Evolutionary conservation across 352 stramenopile species (phyloP), one percentile per base, ranked within the genome.

Genomic region (Globisporangium abappressorium): DNA sequence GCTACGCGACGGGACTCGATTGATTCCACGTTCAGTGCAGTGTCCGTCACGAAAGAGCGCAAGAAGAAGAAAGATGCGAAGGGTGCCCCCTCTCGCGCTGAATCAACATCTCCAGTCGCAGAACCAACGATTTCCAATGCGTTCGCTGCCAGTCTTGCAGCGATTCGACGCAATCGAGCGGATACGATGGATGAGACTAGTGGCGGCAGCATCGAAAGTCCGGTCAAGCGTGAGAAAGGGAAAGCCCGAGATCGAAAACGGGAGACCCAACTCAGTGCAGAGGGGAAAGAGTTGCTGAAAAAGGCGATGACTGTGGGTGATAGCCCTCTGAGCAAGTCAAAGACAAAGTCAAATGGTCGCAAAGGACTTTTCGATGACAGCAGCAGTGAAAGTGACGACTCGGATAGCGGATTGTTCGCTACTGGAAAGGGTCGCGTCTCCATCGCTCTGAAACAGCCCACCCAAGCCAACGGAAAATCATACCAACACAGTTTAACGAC

Each of bases 341-440:
- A 74, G 24, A 77, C 78, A 15, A 15, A 66, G 15, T 71, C 70
- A 60, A 53, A 78, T 7, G 80, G 81, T 57, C 79, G 85, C 2
- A 90, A 79, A 56, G 85, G 85, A 5, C 68, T 95, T 1, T 95
- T 95, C 71, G 87, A 95, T 68, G 87, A 92, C 41, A 95, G 85
- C 59, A 87, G 75, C 73, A 87, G 79, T 43, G 68, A 73, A 22
- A 70, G 64, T 24, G 78, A 85, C 34, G 78, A 84, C 56, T 83
- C 73, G 0, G 79, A 89, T 30, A 70, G 60, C 28, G 84, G 78
- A 0, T 58, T 92, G 14, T 91, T 92, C 47, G 79, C 79, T 43
- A 61, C 76, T 2, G 56, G 54, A 26, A 80, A 81, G 11, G 34
- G 55, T 15, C 54, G 36, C 30, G 73, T 56, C n/a, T 62, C 57